Conservation (phyloP, 2,329 filamentous ascomycete species). For the Nemania bipapillata region DNA sequence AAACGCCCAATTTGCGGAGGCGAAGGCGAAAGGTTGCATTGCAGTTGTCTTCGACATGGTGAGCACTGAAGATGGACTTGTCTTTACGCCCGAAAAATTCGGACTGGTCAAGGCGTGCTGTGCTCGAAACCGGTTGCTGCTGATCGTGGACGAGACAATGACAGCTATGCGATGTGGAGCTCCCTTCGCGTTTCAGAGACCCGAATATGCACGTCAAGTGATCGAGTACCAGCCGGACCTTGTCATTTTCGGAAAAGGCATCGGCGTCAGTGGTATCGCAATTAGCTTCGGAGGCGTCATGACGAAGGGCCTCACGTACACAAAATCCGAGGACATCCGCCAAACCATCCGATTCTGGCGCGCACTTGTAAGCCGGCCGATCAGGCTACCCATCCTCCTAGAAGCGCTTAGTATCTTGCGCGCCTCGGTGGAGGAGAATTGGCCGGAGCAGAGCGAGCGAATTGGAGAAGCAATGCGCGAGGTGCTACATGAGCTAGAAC, state of each 20-base stretch:
- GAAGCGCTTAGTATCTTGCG: constrained; percentile 39
- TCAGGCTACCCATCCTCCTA: constrained; percentile 36
- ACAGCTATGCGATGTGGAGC: constrained; percentile 45
- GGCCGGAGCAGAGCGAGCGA: constrained; percentile 33
- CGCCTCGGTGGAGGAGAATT: constrained; percentile 33
- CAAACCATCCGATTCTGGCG: constrained; percentile 40
- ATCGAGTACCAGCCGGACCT: constrained; percentile 41
- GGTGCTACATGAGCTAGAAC: constrained; percentile 32
- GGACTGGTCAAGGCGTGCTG: constrained; percentile 35
- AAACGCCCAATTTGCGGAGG: constrained; percentile 36
- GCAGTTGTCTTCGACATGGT: constrained; percentile 44
- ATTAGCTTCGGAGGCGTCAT: constrained; percentile 38
- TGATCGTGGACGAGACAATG: constrained; percentile 44
- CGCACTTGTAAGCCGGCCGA: constrained; percentile 37
- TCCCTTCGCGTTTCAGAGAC: constrained; percentile 47
- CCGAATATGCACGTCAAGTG: constrained; percentile 37
- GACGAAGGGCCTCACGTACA: constrained; percentile 36
- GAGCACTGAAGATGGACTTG: constrained; percentile 42
- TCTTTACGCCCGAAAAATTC: constrained; percentile 37
- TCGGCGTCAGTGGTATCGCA: constrained; percentile 38
- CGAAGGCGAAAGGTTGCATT: constrained; percentile 42
- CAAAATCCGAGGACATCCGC: constrained; percentile 31
- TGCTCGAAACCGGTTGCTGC: constrained; percentile 36
- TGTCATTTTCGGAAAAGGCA: constrained; percentile 45
- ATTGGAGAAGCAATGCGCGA: constrained; percentile 38